phyloP scores from a whole-genome alignment of 345 rosid genomes.

The Linum lewisii region DNA sequence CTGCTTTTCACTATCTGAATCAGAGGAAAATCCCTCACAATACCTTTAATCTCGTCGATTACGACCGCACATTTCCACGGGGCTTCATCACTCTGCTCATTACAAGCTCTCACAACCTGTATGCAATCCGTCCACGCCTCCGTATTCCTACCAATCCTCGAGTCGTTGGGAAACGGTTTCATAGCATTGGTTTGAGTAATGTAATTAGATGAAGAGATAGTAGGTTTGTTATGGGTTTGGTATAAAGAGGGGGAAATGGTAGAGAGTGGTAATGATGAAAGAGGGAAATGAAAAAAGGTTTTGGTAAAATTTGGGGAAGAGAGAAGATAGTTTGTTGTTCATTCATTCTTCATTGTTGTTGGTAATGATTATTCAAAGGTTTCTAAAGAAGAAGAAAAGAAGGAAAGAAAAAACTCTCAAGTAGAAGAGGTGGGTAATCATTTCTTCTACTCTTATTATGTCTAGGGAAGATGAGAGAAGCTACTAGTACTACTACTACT shows the following conservation, averaged over 20 bases:
- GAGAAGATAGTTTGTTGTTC: neutral
- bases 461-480: conserved; percentile 26
- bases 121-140: no score
- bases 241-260: neutral
- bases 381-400: conserved; percentile 19
- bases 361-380: conserved; percentile 17
- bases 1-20: no score
- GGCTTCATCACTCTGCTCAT: no score
- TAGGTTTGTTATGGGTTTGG: neutral
- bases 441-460: conserved; percentile 18
- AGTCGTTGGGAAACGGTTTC: no score
- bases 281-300: neutral
- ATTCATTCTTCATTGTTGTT: neutral
- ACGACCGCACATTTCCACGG: no score
- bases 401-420: conserved; percentile 17
- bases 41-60: no score
- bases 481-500: no score
- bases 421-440: conserved; percentile 33
- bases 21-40: no score
- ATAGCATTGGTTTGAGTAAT: no score
- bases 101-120: no score
- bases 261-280: neutral
- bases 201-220: no score
- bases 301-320: conserved; percentile 1
- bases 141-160: no score